Percentiles rank a stretch among this genome's conserved stretches.
Conservation (phyloP, 1,284 basidiomycete species). For the Heterobasidion parviporum region DNA sequence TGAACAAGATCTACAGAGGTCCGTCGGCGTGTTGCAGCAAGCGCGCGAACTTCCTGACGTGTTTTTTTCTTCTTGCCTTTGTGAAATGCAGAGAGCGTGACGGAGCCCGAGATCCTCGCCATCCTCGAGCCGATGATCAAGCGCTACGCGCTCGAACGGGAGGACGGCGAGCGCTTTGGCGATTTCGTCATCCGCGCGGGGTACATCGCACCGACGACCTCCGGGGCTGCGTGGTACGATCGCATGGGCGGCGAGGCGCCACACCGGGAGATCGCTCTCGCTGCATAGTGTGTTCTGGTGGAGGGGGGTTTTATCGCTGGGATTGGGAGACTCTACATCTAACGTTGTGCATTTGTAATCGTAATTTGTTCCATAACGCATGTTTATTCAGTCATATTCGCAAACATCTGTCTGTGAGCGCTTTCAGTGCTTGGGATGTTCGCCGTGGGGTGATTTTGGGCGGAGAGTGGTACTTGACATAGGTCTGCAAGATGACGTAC, state of each 20-base stretch:
- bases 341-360: background rate
- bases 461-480: too few species aligned
- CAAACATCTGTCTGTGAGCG: too few species aligned
- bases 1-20: constrained; percentile 91
- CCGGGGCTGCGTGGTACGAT: constrained; percentile 80
- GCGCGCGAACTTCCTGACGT: background rate
- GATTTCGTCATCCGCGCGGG: constrained; percentile 90
- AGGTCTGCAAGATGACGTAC: too few species aligned
- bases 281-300: background rate
- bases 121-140: constrained; percentile 92
- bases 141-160: constrained; percentile 82
- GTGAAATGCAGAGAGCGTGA: constrained; percentile 67
- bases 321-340: background rate
- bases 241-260: constrained; percentile 66
- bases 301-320: too few species aligned
- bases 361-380: background rate
- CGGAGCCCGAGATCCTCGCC: constrained; percentile 89
- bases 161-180: constrained; percentile 90
- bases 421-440: background rate
- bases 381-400: background rate
- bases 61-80: too few species aligned
- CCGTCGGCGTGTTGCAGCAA: constrained; percentile 11
- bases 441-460: too few species aligned
- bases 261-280: constrained; percentile 19
- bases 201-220: constrained; percentile 74